These are phyloP conservation scores for Pleurotus citrinopileatus DNA, from an alignment of 768 basidiomycete species.

Conservation along the genomic window DNA sequence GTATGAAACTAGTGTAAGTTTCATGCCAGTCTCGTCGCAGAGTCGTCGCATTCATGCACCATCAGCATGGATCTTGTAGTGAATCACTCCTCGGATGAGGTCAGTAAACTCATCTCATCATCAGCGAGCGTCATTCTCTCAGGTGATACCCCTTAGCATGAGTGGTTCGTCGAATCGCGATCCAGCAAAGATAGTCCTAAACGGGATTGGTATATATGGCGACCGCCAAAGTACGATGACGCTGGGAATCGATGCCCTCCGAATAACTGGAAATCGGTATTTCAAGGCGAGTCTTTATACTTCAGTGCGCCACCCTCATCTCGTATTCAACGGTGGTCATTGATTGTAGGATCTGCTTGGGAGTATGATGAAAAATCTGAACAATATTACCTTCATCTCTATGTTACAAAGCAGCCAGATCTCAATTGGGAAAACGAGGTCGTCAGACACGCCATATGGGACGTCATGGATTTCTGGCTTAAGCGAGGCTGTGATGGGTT, in stretches of 20 bases:
- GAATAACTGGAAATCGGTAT: slow-evolving; percentile 73
- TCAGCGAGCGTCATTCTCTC: background rate
- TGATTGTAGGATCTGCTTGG: slow-evolving; percentile 61
- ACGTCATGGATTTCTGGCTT: slow-evolving; percentile 74
- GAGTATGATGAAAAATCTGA: slow-evolving; percentile 59
- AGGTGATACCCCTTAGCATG: slow-evolving; percentile 43
- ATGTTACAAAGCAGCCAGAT: slow-evolving; percentile 66
- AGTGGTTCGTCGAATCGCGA: slow-evolving; percentile 64
- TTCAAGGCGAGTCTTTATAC: slow-evolving; percentile 49
- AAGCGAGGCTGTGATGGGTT: slow-evolving; percentile 75
- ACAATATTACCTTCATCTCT: slow-evolving; percentile 76
- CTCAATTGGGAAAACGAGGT: slow-evolving; percentile 74
- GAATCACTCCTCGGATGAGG: slow-evolving; percentile 71
- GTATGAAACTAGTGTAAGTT: slow-evolving; percentile 68
- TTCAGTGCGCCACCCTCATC: background rate
- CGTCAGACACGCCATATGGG: slow-evolving; percentile 56
- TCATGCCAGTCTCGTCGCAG: background rate
- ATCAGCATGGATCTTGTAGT: slow-evolving; percentile 74
- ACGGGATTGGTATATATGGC: slow-evolving; percentile 79
- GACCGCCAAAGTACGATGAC: slow-evolving; percentile 50
- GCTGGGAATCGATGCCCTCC: slow-evolving; percentile 57
- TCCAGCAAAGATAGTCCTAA: slow-evolving; percentile 52
- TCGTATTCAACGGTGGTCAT: background rate
- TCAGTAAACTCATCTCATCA: slow-evolving; percentile 15
- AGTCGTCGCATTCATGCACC: background rate